Base-by-base conservation (phyloP, 139 green algal species). In the Chlorella sp. region DNA sequence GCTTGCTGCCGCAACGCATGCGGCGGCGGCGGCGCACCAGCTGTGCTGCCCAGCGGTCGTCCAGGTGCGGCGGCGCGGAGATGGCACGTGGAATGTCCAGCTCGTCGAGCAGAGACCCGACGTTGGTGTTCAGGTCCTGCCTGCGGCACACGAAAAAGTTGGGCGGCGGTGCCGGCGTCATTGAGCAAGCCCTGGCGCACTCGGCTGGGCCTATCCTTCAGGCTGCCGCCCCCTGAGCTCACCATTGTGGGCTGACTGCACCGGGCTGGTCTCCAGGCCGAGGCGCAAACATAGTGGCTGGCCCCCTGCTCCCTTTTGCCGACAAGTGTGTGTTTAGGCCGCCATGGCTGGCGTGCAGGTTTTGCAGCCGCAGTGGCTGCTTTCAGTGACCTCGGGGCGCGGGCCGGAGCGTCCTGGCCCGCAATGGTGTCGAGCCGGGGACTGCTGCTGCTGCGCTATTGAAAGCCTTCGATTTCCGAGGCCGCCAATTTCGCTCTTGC, bases 31-130 rank as follows among this genome's bases (percentile, higher is more conserved):
- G 64, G 73, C 92, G 90, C 87, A 96, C 94, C 91, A 94, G 87
- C 60, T 82, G 24, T 9, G 73, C 86, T 71, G 61, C 91, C 93
- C 93, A 96, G 30, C 93, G 92, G 66, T 98, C 95, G 79, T 96
- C 90, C 64, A 98, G 80, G 89, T 98, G 95, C 4, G 97, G 97
- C 15, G 97, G 97, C 7, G 96, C 95, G 2, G 94, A 97, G 5
- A 96, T 98, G 1, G 96, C 95, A 0, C 96, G 87, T 19, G 94
- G 97, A 48, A 93, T 85, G n/a, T 95, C 92, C 24, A 97, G 95
- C n/a, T 99, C 97, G 39, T 98, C 96, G 32, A 98, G 84, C 37
- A 98, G 90, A 42, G 93, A 95, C 5, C 83, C 92, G 7, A 98
- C 91, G 61, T 97, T 95, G 28, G 92, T 92, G 83, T 97, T 91